Base-by-base conservation (phyloP, 495 filamentous ascomycete species). In the Annulohypoxylon bovei region DNA sequence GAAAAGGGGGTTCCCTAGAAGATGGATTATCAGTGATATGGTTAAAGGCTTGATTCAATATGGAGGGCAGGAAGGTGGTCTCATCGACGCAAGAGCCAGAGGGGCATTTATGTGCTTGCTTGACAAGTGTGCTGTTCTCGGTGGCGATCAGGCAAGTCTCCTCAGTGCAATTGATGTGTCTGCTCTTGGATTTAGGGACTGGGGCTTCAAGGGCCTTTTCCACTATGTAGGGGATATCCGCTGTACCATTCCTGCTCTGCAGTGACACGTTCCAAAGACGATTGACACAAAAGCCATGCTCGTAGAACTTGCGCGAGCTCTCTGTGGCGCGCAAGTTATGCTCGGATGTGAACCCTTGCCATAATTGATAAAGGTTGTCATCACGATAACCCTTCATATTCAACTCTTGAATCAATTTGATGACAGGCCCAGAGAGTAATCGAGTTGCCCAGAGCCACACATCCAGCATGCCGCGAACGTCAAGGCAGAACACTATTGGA, bases 101-200 rank as follows among this genome's bases (percentile, higher is more conserved):
- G 47, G 47, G 20, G 47, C 47, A 52, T 52, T 52, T 52, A 28
- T 52, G 47, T 30, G 47, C 47, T 28, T 52, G 47, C 23, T 52
- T 28, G 25, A 52, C 47, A 52, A 52, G 47, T n/a, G 47, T 52
- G 12, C 47, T 52, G 25, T 52, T 52, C 25, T 28, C 25, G 23
- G 14, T 27, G 14, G 23, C 47, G 12, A 52, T 30, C 23, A 52
- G 22, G 47, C 47, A 52, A 16, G 8, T 27, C 25, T 52, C 47
- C 12, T 52, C 47, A 30, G 47, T 52, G 47, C 47, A 52, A n/a
- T 52, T 30, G 25, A 52, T 52, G 14, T 52, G 47, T 22, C 22
- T 28, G 20, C 9, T 28, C 47, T 52, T 52, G 25, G 47, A 52
- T 52, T 52, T 52, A n/a, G 47, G 47, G 47, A 30, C 23, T 14